A percentile compares a stretch with the other conserved stretches of the same genome.
phyloP scores from a whole-genome alignment of 148 eudicot species.

The Limonium bicolor region DNA sequence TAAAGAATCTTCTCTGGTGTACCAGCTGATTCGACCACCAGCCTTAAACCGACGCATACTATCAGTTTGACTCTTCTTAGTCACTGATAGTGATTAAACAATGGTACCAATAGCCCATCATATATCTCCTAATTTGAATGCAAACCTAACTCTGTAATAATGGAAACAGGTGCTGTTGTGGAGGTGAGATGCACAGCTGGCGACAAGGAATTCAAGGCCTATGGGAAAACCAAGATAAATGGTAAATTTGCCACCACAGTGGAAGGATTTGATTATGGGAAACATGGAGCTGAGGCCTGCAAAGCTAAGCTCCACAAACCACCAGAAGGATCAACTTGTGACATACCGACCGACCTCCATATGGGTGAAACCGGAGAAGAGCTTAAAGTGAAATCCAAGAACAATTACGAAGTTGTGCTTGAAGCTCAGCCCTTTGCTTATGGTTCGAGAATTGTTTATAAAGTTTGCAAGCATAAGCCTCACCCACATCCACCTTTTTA shows the following conservation, averaged over 20 bases:
- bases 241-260: constrained; percentile 24
- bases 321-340: constrained; percentile 30
- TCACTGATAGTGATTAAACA: too few relatives aligned
- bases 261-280: constrained; percentile 27
- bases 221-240: constrained; percentile 33
- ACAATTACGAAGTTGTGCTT: constrained; percentile 24
- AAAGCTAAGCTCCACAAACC: constrained; percentile 30
- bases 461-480: constrained; percentile 17
- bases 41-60: too few relatives aligned
- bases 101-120: too few relatives aligned
- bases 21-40: too few relatives aligned
- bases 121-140: not conserved
- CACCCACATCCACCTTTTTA: constrained; percentile 10
- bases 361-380: constrained; percentile 24
- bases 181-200: constrained; percentile 30
- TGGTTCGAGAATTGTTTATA: constrained; percentile 26
- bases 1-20: too few relatives aligned
- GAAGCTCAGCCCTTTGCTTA: constrained; percentile 30
- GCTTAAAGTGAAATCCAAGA: constrained; percentile 28
- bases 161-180: constrained; percentile 33
- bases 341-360: constrained; percentile 20
- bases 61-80: too few relatives aligned
- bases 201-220: constrained; percentile 24
- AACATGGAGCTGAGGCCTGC: constrained; percentile 32
- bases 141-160: too few relatives aligned